A percentile compares a stretch with the other conserved stretches of the same genome.
Conservation (phyloP, 805 yeast genomes). For the Saccharomycopsis sp. region DNA sequence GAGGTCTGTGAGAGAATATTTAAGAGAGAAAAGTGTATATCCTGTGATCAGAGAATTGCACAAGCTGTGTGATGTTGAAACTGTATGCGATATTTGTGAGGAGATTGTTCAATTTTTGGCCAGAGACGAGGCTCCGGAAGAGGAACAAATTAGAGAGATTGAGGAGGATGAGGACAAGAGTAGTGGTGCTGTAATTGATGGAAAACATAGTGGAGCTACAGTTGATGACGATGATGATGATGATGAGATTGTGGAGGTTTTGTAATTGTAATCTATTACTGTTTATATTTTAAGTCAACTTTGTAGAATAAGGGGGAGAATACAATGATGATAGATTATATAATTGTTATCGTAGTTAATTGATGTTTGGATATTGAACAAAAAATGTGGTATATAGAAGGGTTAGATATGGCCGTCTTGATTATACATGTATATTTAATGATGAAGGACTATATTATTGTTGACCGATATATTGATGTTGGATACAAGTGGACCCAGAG, state of each 20-base stretch:
- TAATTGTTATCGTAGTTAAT: no score
- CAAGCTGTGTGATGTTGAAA: constrained; percentile 42
- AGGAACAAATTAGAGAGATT: constrained; percentile 29
- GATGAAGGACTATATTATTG: no score
- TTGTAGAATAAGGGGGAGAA: no score
- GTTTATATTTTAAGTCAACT: no score
- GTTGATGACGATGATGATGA: constrained; percentile 15
- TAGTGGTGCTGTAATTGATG: constrained; percentile 44
- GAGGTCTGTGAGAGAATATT: constrained; percentile 59
- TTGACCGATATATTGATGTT: no score
- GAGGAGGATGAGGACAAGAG: constrained; percentile 37
- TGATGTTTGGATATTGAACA: no score
- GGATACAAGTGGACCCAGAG: no score
- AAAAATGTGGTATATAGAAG: no score
- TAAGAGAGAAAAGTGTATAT: constrained; percentile 80
- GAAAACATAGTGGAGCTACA: constrained; percentile 28
- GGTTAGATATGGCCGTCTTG: no score
- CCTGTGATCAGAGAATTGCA: constrained; percentile 84
- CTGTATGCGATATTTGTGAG: constrained; percentile 66
- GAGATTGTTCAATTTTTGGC: constrained; percentile 82
- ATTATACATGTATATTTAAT: no score
- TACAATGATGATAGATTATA: no score
- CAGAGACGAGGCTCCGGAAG: constrained; percentile 73
- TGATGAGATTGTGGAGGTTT: constrained; percentile 18
- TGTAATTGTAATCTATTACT: constrained; percentile 2